A percentile compares a stretch with the other conserved stretches of the same genome.
These are phyloP conservation scores for Amaranthus hypochondriacus DNA, from an alignment of 148 eudicot genomes.

Conservation along the genomic window DNA sequence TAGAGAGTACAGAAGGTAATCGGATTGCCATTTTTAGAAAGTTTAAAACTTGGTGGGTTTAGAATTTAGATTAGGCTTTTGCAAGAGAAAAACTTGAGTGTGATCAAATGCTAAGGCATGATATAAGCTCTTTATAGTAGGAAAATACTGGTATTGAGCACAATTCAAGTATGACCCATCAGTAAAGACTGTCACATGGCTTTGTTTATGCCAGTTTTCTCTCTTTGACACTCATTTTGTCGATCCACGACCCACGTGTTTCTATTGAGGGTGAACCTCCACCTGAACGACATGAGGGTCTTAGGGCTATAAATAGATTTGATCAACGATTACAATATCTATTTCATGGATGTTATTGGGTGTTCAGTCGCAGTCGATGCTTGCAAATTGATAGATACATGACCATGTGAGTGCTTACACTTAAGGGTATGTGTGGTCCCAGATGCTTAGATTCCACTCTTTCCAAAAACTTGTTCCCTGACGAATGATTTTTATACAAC, in stretches of 20 bases:
- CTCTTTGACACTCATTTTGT: background rate
- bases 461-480: background rate
- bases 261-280: background rate
- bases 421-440: background rate
- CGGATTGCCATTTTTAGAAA: constrained; percentile 9
- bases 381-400: constrained; percentile 11
- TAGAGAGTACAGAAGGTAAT: constrained; percentile 7
- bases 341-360: background rate
- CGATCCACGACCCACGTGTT: constrained; percentile 16
- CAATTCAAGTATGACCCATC: background rate
- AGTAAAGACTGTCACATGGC: constrained; percentile 15
- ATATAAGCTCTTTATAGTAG: background rate
- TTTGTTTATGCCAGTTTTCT: background rate
- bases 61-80: background rate
- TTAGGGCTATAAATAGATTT: background rate
- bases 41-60: background rate
- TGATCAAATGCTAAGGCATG: background rate
- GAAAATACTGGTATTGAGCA: background rate
- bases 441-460: background rate
- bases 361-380: background rate
- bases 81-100: background rate
- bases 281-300: constrained; percentile 2
- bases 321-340: background rate
- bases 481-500: too few relatives aligned
- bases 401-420: constrained; percentile 1